phyloP scores from a whole-genome alignment of 2,329 filamentous ascomycete genomes.

The Cladosporium sp. region DNA sequence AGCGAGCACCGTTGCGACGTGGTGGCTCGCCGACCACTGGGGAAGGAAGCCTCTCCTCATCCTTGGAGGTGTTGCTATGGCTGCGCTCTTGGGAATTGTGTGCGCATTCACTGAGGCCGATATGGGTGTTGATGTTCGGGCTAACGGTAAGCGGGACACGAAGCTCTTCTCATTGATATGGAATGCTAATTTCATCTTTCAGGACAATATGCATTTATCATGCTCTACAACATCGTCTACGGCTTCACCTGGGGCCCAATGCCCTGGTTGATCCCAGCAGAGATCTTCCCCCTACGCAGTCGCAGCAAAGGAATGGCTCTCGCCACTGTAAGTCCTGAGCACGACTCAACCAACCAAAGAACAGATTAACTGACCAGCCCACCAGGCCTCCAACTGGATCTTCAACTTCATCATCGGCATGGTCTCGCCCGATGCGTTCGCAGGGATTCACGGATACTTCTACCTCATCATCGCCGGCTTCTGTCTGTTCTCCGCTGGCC shows the following conservation, averaged over 20 bases:
- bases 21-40: slow-evolving; percentile 91
- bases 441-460: slow-evolving; percentile 40
- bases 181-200: neutral
- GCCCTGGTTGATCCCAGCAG: slow-evolving; percentile 91
- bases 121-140: slow-evolving; percentile 71
- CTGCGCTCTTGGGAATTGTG: slow-evolving; percentile 75
- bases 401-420: slow-evolving; percentile 38
- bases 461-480: slow-evolving; percentile 42
- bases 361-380: slow-evolving; percentile 22
- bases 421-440: slow-evolving; percentile 41
- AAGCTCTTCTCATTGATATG: neutral
- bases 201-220: slow-evolving; percentile 83
- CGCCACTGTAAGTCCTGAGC: slow-evolving; percentile 88
- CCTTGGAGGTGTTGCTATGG: slow-evolving; percentile 82
- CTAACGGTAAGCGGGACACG: slow-evolving; percentile 40
- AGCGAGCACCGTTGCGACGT: slow-evolving; percentile 83
- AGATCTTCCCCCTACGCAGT: slow-evolving; percentile 91
- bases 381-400: slow-evolving; percentile 30
- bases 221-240: slow-evolving; percentile 95
- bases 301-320: slow-evolving; percentile 91
- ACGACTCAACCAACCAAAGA: slow-evolving; percentile 62
- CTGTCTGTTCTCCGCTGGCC: slow-evolving; percentile 35
- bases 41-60: slow-evolving; percentile 81
- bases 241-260: slow-evolving; percentile 93
- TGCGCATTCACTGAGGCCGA: slow-evolving; percentile 76